These are phyloP conservation scores for Cyberlindnera saturnus DNA, from an alignment of 805 yeast species.

Conservation along the genomic window DNA sequence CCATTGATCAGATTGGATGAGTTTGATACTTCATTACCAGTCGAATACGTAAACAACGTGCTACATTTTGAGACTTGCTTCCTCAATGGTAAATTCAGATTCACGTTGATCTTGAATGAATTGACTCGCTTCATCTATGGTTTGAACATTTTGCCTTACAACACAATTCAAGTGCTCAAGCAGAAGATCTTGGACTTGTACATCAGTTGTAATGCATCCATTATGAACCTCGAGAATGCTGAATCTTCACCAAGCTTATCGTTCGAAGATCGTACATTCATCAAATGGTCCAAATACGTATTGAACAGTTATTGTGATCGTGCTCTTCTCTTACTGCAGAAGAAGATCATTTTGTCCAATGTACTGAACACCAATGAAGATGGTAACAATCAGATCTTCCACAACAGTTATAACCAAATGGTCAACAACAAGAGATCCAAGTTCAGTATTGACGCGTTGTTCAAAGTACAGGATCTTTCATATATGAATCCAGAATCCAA, in stretches of 20 bases:
- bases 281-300: slow-evolving; percentile 42
- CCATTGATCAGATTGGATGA: slow-evolving; percentile 49
- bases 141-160: slow-evolving; percentile 34
- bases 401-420: slow-evolving; percentile 24
- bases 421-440: slow-evolving; percentile 22
- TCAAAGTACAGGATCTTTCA: slow-evolving; percentile 10
- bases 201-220: slow-evolving; percentile 43
- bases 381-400: slow-evolving; percentile 21
- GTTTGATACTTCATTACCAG: slow-evolving; percentile 52
- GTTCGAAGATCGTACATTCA: slow-evolving; percentile 32
- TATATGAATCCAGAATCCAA: slow-evolving; percentile 8
- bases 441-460: slow-evolving; percentile 20
- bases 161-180: slow-evolving; percentile 38
- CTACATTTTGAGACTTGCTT: slow-evolving; percentile 42
- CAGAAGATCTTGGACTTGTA: slow-evolving; percentile 44
- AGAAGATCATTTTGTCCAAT: slow-evolving; percentile 28
- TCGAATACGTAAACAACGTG: slow-evolving; percentile 33
- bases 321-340: slow-evolving; percentile 37
- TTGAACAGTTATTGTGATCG: slow-evolving; percentile 50
- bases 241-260: slow-evolving; percentile 32
- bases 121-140: slow-evolving; percentile 47
- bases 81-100: slow-evolving; percentile 48
- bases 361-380: slow-evolving; percentile 22
- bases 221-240: slow-evolving; percentile 33
- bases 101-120: slow-evolving; percentile 46